A percentile compares a stretch with the other conserved stretches of the same genome.
phyloP scores from a whole-genome alignment of 73 alveolate genomes.

The Paraurostyla sp. region DNA sequence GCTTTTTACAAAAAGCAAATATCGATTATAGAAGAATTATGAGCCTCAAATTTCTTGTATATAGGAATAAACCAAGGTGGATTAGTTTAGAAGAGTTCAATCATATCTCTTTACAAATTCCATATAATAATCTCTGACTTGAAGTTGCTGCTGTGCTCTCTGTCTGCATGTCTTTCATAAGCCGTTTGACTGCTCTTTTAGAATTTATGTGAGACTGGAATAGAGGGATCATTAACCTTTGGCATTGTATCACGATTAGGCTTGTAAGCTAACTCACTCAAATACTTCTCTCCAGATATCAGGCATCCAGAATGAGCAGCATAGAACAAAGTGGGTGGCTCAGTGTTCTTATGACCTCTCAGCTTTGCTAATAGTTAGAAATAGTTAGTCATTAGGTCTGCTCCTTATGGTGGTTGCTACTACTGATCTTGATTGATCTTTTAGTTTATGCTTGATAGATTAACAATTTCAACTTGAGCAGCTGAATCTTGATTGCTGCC shows the following conservation, averaged over 20 bases:
- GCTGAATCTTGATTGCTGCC: no score
- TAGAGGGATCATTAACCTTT: slow-evolving; percentile 20
- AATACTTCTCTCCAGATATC: slow-evolving; percentile 65
- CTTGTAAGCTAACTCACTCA: slow-evolving; percentile 47
- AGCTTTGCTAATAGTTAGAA: slow-evolving; percentile 40
- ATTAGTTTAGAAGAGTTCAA: slow-evolving; percentile 64
- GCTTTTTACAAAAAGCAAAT: slow-evolving; percentile 48
- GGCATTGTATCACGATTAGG: slow-evolving; percentile 21
- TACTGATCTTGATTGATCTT: background rate
- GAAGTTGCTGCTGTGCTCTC: slow-evolving; percentile 2
- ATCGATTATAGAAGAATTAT: slow-evolving; percentile 65
- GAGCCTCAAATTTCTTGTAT: slow-evolving; percentile 64
- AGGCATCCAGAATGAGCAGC: slow-evolving; percentile 62
- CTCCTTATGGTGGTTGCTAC: background rate
- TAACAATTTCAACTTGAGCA: slow-evolving; percentile 19
- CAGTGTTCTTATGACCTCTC: slow-evolving; percentile 66
- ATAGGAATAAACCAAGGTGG: slow-evolving; percentile 78
- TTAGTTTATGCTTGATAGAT: background rate
- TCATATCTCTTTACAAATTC: slow-evolving; percentile 74
- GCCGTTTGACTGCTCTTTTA: slow-evolving; percentile 21
- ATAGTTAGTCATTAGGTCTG: slow-evolving; percentile 33
- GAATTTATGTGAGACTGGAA: slow-evolving; percentile 66
- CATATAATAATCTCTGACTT: slow-evolving; percentile 69
- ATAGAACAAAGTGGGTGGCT: slow-evolving; percentile 60
- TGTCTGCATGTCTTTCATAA: slow-evolving; percentile 31